Conservation (phyloP, 2,329 filamentous ascomycete genomes). For the Lecanoromycetidae sp. region DNA sequence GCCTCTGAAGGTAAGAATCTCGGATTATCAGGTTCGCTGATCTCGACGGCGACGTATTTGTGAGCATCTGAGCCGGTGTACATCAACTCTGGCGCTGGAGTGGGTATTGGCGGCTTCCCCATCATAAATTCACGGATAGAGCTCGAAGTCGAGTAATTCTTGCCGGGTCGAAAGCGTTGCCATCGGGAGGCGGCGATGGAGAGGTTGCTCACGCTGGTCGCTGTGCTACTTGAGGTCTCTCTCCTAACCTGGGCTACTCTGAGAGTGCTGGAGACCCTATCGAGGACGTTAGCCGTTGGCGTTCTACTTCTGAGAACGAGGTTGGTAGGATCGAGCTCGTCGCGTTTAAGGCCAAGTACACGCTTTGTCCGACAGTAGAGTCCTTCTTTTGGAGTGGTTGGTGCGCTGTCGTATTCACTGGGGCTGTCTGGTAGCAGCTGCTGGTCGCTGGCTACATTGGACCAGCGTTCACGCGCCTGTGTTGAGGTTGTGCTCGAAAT, state of each 20-base stretch:
- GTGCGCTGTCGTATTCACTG: background rate
- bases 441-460: constrained; percentile 1
- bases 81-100: constrained; percentile 13
- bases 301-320: background rate
- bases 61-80: constrained; percentile 13
- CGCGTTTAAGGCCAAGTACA: constrained; percentile 11
- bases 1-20: constrained; percentile 19
- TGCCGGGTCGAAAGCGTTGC: constrained; percentile 6
- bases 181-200: constrained; percentile 12
- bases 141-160: constrained; percentile 13
- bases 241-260: background rate
- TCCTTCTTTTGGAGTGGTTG: constrained; percentile 10
- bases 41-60: constrained; percentile 15
- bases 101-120: constrained; percentile 16
- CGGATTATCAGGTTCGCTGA: constrained; percentile 13
- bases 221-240: background rate
- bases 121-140: constrained; percentile 15
- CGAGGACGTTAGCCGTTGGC: constrained; percentile 4
- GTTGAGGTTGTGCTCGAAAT: background rate
- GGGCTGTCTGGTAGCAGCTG: background rate
- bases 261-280: constrained; percentile 11
- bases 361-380: constrained; percentile 16
- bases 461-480: background rate
- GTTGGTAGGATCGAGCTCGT: background rate
- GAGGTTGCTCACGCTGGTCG: constrained; percentile 8